Evolutionary conservation across 305 asterid species (phyloP).

Genomic region (Euphrasia arctica): DNA sequence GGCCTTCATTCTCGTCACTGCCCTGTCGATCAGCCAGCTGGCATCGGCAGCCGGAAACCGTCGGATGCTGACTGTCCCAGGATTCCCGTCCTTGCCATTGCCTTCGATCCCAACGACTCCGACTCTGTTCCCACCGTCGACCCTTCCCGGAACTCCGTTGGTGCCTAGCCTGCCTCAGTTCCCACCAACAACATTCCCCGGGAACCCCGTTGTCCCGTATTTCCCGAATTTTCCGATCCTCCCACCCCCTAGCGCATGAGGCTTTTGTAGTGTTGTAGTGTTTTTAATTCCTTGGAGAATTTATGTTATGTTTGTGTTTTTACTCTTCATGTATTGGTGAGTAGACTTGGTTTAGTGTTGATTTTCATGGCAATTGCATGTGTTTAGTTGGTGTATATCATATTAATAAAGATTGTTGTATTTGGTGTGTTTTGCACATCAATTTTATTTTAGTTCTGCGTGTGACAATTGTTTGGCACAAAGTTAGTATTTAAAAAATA

Average conservation of each 20-base stretch:
- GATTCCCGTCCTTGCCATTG: conserved; percentile 20
- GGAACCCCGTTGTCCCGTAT: conserved; percentile 1
- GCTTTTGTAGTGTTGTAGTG: too few relatives aligned
- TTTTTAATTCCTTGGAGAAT: too few relatives aligned
- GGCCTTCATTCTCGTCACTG: conserved; percentile 9
- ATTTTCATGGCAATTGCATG: too few relatives aligned
- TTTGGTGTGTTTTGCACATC: too few relatives aligned
- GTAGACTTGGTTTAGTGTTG: too few relatives aligned
- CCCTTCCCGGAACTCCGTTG: not conserved
- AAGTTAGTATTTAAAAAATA: too few relatives aligned
- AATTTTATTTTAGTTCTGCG: too few relatives aligned
- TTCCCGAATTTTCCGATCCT: not conserved
- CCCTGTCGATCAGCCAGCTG: not conserved
- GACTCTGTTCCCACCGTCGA: not conserved
- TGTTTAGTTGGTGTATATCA: too few relatives aligned
- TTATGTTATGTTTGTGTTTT: too few relatives aligned
- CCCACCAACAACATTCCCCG: conserved; percentile 8
- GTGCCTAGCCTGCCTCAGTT: not conserved
- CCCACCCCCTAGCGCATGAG: conserved; percentile 19
- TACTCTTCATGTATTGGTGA: too few relatives aligned
- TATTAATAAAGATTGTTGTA: too few relatives aligned
- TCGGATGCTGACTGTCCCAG: conserved; percentile 17
- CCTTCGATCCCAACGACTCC: conserved; percentile 17
- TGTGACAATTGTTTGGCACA: too few relatives aligned
- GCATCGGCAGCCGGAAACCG: conserved; percentile 24